Conservation (phyloP, 352 stramenopile genomes). For the Blastocystis sp. region DNA sequence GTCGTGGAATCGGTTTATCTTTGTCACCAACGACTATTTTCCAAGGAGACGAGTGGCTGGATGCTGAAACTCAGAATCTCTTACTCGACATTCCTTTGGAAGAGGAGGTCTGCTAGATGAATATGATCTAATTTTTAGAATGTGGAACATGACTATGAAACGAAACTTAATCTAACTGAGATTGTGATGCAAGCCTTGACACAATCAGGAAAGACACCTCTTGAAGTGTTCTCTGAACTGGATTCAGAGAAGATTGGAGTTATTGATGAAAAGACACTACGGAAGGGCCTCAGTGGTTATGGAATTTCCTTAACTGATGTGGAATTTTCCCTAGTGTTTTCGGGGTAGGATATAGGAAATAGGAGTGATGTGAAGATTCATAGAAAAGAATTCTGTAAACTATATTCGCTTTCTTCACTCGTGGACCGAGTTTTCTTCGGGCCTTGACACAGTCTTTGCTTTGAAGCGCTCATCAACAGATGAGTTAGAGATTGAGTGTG, state of each 20-base stretch:
- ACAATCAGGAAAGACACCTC: background rate
- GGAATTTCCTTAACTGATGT: background rate
- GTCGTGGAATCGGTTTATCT: background rate
- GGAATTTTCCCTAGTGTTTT: slow-evolving; percentile 16
- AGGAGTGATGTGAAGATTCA: background rate
- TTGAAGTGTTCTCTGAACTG: slow-evolving; percentile 35
- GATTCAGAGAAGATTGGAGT: slow-evolving; percentile 39
- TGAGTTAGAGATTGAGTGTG: background rate
- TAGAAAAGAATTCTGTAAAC: background rate
- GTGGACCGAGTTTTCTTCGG: background rate
- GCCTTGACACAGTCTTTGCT: background rate
- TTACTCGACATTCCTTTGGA: background rate
- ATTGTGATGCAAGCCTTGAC: background rate
- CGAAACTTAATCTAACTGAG: background rate
- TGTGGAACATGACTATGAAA: background rate
- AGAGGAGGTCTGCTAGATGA: background rate
- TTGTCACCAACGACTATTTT: background rate
- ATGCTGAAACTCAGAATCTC: background rate
- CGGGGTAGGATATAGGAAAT: background rate
- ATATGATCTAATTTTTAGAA: background rate
- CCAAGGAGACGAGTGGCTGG: background rate
- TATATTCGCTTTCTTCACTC: slow-evolving; percentile 41
- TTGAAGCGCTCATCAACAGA: slow-evolving; percentile 22
- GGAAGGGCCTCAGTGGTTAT: background rate
- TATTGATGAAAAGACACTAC: background rate